These are phyloP conservation scores for Populus alba DNA, from an alignment of 345 rosid genomes.

Conservation along the genomic window DNA sequence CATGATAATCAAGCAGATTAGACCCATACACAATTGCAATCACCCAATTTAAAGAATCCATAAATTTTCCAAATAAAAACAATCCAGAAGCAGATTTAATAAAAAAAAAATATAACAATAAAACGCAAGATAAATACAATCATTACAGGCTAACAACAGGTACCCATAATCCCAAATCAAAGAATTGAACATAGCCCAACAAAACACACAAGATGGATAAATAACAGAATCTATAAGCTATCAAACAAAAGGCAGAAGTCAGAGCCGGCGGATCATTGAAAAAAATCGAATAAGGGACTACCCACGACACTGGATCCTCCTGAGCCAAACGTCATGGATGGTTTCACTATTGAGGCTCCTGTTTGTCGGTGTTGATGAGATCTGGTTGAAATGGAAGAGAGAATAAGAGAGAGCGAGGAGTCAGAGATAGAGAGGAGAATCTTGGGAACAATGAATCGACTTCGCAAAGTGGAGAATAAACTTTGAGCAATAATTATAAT, in stretches of 20 bases:
- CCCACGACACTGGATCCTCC: constrained; percentile 91
- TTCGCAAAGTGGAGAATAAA: constrained; percentile 15
- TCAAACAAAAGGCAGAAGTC: background rate
- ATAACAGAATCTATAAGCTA: constrained; percentile 9
- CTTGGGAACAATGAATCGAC: constrained; percentile 19
- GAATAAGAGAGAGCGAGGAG: background rate
- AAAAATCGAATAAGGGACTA: constrained; percentile 18
- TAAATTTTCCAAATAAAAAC: background rate
- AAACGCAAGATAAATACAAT: constrained; percentile 7
- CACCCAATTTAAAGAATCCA: background rate
- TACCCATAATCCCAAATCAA: background rate
- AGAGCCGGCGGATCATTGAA: background rate
- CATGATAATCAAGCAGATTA: background rate
- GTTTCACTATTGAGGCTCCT: background rate
- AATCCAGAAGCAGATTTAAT: background rate
- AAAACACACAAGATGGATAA: background rate
- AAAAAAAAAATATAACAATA: background rate
- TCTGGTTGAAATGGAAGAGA: constrained; percentile 22
- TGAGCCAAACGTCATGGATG: constrained; percentile 79
- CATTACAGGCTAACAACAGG: background rate
- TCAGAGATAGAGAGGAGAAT: constrained; percentile 11
- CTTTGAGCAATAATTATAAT: too few relatives aligned
- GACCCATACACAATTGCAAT: background rate
- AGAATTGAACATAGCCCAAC: constrained; percentile 1
- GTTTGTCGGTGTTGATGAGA: constrained; percentile 31